Evolutionary conservation across 1,284 basidiomycete genomes (phyloP).

Genomic region (Apiotrichum siamense): DNA sequence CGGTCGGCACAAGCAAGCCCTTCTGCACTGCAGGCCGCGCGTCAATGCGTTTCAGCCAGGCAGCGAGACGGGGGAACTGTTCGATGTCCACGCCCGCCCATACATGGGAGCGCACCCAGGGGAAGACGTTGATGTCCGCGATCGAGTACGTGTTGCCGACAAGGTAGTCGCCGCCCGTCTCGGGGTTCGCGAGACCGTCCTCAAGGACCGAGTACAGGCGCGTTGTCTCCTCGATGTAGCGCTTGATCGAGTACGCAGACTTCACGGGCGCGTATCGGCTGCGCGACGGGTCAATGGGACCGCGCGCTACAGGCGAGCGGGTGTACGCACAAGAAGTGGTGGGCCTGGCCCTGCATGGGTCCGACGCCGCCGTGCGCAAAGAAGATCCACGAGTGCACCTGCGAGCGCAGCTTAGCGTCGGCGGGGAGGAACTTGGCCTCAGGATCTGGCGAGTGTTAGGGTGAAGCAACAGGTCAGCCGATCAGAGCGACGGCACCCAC

Average conservation of each 20-base stretch:
- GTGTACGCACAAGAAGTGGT: conserved; percentile 46
- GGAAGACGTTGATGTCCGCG: conserved; percentile 48
- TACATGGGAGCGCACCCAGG: conserved; percentile 53
- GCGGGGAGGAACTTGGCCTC: conserved; percentile 57
- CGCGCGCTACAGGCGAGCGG: background rate
- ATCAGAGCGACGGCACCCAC: conserved; percentile 30
- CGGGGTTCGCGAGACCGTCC: conserved; percentile 57
- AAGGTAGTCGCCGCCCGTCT: conserved; percentile 57
- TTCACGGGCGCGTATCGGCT: conserved; percentile 47
- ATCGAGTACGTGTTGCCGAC: conserved; percentile 63
- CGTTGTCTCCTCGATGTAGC: conserved; percentile 69
- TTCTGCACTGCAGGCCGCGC: conserved; percentile 49
- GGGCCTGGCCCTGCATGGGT: conserved; percentile 52
- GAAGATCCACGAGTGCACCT: conserved; percentile 72
- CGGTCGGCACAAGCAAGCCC: conserved; percentile 42
- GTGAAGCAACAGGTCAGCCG: background rate
- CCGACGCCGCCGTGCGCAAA: conserved; percentile 53
- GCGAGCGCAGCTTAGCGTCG: conserved; percentile 50
- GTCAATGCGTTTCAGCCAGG: conserved; percentile 51
- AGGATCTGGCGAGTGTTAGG: conserved; percentile 26
- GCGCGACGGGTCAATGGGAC: background rate
- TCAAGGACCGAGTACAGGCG: conserved; percentile 71
- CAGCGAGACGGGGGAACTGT: conserved; percentile 57
- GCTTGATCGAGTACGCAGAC: conserved; percentile 51
- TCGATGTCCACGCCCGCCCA: conserved; percentile 54